phyloP scores from a whole-genome alignment of 345 rosid species.

The Leavenworthia alabamica region DNA sequence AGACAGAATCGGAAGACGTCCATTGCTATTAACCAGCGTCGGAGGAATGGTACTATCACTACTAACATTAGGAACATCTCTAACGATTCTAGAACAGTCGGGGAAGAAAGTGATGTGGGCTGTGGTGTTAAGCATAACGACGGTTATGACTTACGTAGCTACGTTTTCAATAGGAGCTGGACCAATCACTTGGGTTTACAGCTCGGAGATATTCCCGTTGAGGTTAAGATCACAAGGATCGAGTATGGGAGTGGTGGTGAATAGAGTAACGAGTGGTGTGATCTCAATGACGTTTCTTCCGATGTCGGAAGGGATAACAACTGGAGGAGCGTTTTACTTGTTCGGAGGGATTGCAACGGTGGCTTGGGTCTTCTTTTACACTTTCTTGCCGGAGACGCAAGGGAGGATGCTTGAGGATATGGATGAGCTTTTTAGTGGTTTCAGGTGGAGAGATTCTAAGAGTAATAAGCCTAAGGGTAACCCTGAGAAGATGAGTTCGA shows the following conservation, averaged over 20 bases:
- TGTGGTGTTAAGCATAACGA: slow-evolving; percentile 40
- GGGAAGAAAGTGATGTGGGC: slow-evolving; percentile 58
- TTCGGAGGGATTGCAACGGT: slow-evolving; percentile 43
- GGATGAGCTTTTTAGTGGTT: slow-evolving; percentile 51
- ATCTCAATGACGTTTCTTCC: slow-evolving; percentile 53
- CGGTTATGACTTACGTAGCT: slow-evolving; percentile 59
- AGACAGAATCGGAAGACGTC: slow-evolving; percentile 73
- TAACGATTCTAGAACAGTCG: slow-evolving; percentile 44
- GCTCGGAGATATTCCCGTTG: slow-evolving; percentile 82
- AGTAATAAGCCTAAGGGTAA: slow-evolving; percentile 23
- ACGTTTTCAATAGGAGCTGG: slow-evolving; percentile 86
- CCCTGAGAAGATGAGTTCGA: slow-evolving; percentile 1
- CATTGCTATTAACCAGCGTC: slow-evolving; percentile 59
- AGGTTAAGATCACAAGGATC: slow-evolving; percentile 74
- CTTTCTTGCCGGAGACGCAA: slow-evolving; percentile 62
- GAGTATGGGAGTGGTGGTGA: slow-evolving; percentile 59
- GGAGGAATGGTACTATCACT: slow-evolving; percentile 65
- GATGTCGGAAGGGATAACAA: slow-evolving; percentile 44
- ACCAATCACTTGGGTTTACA: slow-evolving; percentile 78
- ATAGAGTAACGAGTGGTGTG: slow-evolving; percentile 72
- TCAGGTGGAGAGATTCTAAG: slow-evolving; percentile 43
- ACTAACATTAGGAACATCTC: slow-evolving; percentile 35
- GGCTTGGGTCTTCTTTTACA: slow-evolving; percentile 54
- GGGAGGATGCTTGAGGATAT: slow-evolving; percentile 75
- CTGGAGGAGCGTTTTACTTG: slow-evolving; percentile 73